Evolutionary conservation across 2,329 filamentous ascomycete genomes (phyloP), one percentile per base, ranked within the genome.

Genomic region (Acarospora socialis): DNA sequence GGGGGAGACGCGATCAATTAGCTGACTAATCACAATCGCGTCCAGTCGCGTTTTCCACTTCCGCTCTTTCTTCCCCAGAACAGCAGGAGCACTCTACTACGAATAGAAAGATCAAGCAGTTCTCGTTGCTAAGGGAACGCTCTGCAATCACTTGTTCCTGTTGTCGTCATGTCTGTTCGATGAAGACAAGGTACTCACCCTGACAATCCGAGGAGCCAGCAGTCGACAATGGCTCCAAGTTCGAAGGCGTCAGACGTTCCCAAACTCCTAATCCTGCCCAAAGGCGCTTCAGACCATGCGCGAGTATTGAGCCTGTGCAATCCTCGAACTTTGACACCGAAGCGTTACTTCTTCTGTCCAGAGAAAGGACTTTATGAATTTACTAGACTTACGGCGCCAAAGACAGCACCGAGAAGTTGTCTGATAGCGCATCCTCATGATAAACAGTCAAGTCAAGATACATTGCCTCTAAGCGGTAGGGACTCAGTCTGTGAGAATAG

Each of bases 311-410:
- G 61, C 4, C 51, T 77, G 7, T 58, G 65, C 4, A 61, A 71
- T 37, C 72, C 72, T 5, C 60, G 61, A 21, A 67, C 61, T 9
- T 50, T 48, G 3, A 49, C 48, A 5, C 50, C 60, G 3, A 63
- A 53, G 27, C 59, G 68, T 38, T 77, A 73, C 43, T 64, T 66
- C 37, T 70, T 73, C 44, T 74, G 70, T 39, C 70, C 72, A 0
- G 50, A 62, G 16, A 59, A 58, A 13, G 72, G 73, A 3, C 55
- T 76, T 34, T 69, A 67, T 45, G 72, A 77, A 42, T 73, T 77
- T 47, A 76, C 67, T 3, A 60, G 60, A 33, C 57, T 77, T 33
- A 53, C 61, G 6, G 58, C 67, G 4, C 58, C 68, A 2, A 59
- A 62, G 38, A 59, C 56, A 13, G 52, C 56, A 21, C 61, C 62